Conservation (phyloP, 163 green algal genomes). For the Chlamydomonas reinhardtii region DNA sequence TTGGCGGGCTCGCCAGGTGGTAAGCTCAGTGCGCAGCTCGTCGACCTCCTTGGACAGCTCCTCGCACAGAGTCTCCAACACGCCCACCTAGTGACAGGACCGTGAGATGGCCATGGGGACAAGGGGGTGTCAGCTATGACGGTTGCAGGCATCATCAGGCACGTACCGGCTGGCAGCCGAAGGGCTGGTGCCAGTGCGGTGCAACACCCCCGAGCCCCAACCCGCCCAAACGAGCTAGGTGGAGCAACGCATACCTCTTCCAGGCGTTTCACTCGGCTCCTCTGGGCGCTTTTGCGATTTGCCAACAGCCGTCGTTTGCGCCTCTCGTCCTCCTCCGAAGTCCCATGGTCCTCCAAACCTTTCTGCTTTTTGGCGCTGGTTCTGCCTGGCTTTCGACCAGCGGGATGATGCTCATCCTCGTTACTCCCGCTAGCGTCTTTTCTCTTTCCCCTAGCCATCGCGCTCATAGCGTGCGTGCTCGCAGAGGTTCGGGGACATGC, state of each 20-base stretch:
- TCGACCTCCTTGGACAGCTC: slow-evolving; percentile 37
- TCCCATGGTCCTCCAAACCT: neutral
- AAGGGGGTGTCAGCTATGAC: neutral
- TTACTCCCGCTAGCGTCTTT: too few species aligned
- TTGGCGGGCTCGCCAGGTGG: slow-evolving; percentile 6
- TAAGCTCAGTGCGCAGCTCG: slow-evolving; percentile 3
- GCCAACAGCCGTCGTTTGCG: neutral
- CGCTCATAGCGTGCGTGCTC: too few species aligned
- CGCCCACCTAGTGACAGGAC: neutral
- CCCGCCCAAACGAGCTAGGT: too few species aligned
- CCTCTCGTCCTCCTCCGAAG: neutral
- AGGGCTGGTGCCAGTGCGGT: too few species aligned
- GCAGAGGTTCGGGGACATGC: too few species aligned
- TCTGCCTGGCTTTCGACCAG: too few species aligned
- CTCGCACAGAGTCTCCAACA: slow-evolving; percentile 23
- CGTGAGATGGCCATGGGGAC: neutral
- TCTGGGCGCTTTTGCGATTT: neutral
- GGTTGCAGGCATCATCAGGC: too few species aligned
- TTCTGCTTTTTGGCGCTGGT: neutral
- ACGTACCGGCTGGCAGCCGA: too few species aligned
- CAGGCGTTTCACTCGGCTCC: neutral
- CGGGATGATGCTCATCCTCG: too few species aligned
- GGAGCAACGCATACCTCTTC: neutral
- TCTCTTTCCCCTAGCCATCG: too few species aligned
- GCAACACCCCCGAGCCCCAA: too few species aligned